Base-by-base conservation (phyloP, 2,329 filamentous ascomycete genomes). In the Alternaria arbusti region DNA sequence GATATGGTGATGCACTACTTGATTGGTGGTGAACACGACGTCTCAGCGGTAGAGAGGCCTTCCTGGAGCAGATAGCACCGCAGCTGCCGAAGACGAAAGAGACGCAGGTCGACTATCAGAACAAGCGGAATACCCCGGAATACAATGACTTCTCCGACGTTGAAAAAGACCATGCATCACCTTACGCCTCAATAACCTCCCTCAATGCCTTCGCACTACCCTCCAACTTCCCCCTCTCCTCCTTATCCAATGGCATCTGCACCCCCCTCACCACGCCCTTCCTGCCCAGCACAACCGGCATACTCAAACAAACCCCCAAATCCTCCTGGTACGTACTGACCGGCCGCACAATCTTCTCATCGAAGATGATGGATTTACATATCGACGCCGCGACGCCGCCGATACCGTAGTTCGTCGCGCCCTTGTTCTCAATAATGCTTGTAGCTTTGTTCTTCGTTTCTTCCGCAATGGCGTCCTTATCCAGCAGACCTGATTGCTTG, bases 341-440 rank as follows among this genome's bases (percentile, higher is more conserved):
- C 0, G 64, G 57, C n/a, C 64, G 7, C 0, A 71, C 57, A 17
- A 58, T 65, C 28, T 61, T 52, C 45, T 72, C 43, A 23, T 71
- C 70, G 1, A 55, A 64, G 3, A 72, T 12, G 1, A 72, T 60
- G 7, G 54, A 63, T 43, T 64, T 69, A 22, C 69, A 71, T 3
- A 72, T 56, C 56, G 63, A 66, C 4, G 69, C 69, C 2, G 61
- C 64, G 2, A 72, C 70, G 5, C 66, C 70, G 0, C 70, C 70
- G 22, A 72, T 72, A 0, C 70, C 70, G 22, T 68, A 71, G 23
- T 72, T 71, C 0, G 70, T 72, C 1, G 66, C 66, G 7, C 70
- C 70, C 25, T 72, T 72, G 51, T 64, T 70, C 15, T 68, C 58
- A 7, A 70, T 71, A 5, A 72, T 70, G 15, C 15, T 57, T 0